These are phyloP conservation scores for Diaporthe velutina DNA, from an alignment of 2,329 filamentous ascomycete genomes.

Conservation along the genomic window DNA sequence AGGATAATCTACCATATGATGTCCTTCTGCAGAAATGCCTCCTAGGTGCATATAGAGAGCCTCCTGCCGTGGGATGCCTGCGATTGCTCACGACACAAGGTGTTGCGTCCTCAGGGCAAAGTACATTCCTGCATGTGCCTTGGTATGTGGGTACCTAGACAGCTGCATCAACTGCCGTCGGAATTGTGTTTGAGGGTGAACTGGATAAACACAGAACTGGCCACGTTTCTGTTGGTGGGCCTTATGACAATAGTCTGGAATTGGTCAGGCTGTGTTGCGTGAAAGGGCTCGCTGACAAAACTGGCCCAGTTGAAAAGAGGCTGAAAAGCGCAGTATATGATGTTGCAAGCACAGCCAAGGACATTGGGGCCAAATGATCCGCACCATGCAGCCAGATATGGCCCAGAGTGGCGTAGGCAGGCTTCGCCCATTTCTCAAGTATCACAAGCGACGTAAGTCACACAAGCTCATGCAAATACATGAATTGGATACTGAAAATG, in stretches of 20 bases:
- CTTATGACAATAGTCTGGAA: not conserved
- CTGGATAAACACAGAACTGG: not conserved
- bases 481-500: not conserved
- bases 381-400: not conserved
- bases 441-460: conserved; percentile 1
- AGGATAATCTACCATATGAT: no score
- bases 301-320: not conserved
- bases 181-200: not conserved
- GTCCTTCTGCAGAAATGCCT: no score
- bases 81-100: no score
- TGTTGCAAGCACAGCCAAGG: no score
- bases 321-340: not conserved
- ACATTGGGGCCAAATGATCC: no score
- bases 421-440: not conserved
- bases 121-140: no score
- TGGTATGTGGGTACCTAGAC: no score
- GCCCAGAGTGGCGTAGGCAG: not conserved
- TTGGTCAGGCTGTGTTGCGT: not conserved
- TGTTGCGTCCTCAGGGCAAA: no score
- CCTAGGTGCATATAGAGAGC: no score
- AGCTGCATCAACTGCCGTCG: no score
- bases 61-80: no score
- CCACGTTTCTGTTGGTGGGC: not conserved
- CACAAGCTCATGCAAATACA: not conserved
- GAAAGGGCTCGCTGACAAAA: not conserved